A percentile compares a stretch with the other conserved stretches of the same genome.
phyloP scores from a whole-genome alignment of 2,329 filamentous ascomycete species.

The Pseudogymnoascus sp. region DNA sequence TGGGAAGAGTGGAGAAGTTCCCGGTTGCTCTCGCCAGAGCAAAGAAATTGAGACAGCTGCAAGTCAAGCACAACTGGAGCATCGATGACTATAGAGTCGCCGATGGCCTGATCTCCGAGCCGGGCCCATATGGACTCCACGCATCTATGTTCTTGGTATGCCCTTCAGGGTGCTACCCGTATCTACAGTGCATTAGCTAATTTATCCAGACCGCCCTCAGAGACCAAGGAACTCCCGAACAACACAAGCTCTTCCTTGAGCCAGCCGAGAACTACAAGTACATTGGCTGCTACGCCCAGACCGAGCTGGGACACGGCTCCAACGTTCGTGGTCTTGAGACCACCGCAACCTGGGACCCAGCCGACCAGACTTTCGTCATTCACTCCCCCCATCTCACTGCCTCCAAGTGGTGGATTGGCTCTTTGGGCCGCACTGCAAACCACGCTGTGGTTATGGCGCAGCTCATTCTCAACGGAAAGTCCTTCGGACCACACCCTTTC shows the following conservation, averaged over 20 bases:
- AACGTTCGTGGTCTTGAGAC: conserved; percentile 55
- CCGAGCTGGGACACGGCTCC: conserved; percentile 69
- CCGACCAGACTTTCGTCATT: conserved; percentile 66
- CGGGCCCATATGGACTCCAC: conserved; percentile 65
- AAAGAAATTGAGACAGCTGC: conserved; percentile 61
- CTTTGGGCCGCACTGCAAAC: conserved; percentile 66
- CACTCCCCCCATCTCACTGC: conserved; percentile 67
- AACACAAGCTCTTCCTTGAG: conserved; percentile 65
- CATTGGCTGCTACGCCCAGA: conserved; percentile 75
- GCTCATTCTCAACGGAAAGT: conserved; percentile 58
- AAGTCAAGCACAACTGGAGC: conserved; percentile 58
- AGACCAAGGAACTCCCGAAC: conserved; percentile 64
- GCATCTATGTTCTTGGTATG: conserved; percentile 58
- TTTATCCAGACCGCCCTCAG: conserved; percentile 50
- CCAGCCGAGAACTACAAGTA: conserved; percentile 60
- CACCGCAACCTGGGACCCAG: conserved; percentile 55
- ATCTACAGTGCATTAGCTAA: neutral
- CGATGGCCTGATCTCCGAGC: conserved; percentile 62
- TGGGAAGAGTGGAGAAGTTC: conserved; percentile 59
- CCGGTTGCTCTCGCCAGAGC: conserved; percentile 60
- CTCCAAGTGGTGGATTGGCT: conserved; percentile 81
- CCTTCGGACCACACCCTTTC: conserved; percentile 68
- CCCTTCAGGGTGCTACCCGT: neutral
- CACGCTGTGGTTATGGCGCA: conserved; percentile 74
- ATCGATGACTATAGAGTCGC: conserved; percentile 55